Base-by-base conservation (phyloP, 768 basidiomycete species). In the Tremella fuciformis region DNA sequence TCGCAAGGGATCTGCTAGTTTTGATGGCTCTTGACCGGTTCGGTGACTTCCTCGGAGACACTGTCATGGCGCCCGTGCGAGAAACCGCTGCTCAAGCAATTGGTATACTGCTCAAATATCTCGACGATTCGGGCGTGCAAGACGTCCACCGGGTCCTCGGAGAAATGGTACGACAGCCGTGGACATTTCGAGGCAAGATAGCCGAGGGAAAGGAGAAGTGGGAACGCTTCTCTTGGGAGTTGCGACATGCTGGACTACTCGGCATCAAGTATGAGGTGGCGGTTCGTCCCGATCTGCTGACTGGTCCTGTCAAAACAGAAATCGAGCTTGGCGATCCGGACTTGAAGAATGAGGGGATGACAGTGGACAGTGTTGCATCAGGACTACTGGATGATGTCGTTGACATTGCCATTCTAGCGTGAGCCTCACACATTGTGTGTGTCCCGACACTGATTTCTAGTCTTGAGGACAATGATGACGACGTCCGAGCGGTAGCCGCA, bases 251-350 rank as follows among this genome's bases (percentile, higher is more conserved):
- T n/a, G 96, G 96, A 25, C 79, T 99, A 59, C 82, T 98, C 8
- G 96, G 96, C 1, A 85, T 99, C 76, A 97, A 97, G 80, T 98
- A 98, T 75, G 90, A 97, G 76, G 92, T 98, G 38, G 96, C 94
- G 13, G 96, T 98, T 16, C 81, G 91, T 63, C 84, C 82, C 54
- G 91, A 96, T 73, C 78, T 97, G 21, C 85, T 98, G 57, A 83
- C 84, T 22, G 58, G 42, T 16, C 48, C 53, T 15, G 77, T 74
- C 22, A 71, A 78, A 7, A 66, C 57, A 63, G 58, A 50, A 48
- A 55, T 50, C 24, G 50, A 64, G 55, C 34, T n/a, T 25, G 57
- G 40, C 18, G 46, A 47, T n/a, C 57, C 21, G 15, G 48, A 63
- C 57, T 55, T 22, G 19, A 40, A 56, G 15, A 48, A 4, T 19